phyloP scores from a whole-genome alignment of 208 protist genomes.

The Endotrypanum monterogeii region DNA sequence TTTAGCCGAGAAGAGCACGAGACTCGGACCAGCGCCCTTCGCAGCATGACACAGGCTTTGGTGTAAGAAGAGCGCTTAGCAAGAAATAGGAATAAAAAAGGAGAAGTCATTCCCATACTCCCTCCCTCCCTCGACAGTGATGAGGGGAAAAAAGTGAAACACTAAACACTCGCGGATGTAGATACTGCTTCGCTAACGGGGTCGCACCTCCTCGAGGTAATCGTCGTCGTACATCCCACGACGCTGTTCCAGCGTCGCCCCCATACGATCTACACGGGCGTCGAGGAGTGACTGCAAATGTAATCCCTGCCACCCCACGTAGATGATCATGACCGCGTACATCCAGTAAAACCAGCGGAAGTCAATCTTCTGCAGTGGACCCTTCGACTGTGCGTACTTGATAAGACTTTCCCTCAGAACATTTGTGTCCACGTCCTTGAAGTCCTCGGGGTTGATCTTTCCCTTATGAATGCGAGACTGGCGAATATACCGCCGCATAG shows the following conservation, averaged over 20 bases:
- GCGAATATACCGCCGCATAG: conserved; percentile 76
- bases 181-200: conserved; percentile 29
- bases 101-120: neutral
- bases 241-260: conserved; percentile 60
- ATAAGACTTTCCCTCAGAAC: conserved; percentile 76
- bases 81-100: neutral
- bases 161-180: neutral
- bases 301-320: conserved; percentile 70
- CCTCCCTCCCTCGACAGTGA: neutral
- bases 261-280: conserved; percentile 60
- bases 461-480: conserved; percentile 81
- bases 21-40: too few species aligned
- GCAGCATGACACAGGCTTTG: neutral
- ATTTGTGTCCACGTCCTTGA: conserved; percentile 81
- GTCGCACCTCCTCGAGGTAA: conserved; percentile 82
- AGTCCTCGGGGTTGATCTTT: conserved; percentile 83
- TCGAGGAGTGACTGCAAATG: conserved; percentile 60
- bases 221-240: conserved; percentile 80
- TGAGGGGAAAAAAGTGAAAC: too few species aligned
- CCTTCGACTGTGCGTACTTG: conserved; percentile 69
- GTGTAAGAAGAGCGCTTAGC: neutral
- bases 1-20: neutral
- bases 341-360: conserved; percentile 87
- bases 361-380: conserved; percentile 83
- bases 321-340: conserved; percentile 84